Percentiles rank a stretch among this genome's conserved stretches.
These are phyloP conservation scores for Crotalaria pallida DNA, from an alignment of 306 rosid species.

Conservation along the genomic window DNA sequence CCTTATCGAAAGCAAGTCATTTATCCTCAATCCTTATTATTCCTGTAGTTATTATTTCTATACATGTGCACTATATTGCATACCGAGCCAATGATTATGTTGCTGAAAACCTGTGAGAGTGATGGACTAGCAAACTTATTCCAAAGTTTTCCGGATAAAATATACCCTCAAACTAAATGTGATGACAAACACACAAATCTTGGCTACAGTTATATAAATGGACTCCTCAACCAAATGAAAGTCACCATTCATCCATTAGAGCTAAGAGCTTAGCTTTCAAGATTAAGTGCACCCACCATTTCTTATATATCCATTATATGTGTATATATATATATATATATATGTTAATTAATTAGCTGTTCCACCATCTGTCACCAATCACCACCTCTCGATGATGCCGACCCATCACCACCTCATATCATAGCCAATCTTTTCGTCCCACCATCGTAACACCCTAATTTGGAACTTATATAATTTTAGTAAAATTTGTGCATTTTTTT, in stretches of 20 bases:
- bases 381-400: conserved; percentile 5
- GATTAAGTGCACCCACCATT: conserved; percentile 32
- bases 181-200: not conserved
- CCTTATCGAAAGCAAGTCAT: not conserved
- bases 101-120: not conserved
- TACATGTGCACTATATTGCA: not conserved
- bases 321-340: not conserved
- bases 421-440: no score
- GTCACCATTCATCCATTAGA: conserved; percentile 32
- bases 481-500: no score
- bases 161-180: not conserved
- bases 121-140: conserved; percentile 10
- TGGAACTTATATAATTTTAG: no score
- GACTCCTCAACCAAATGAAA: conserved; percentile 36
- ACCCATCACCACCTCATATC: conserved; percentile 32
- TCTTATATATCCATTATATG: not conserved
- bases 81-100: not conserved
- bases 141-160: not conserved
- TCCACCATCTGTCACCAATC: not conserved
- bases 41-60: not conserved
- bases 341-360: no score
- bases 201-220: not conserved
- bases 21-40: not conserved
- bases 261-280: conserved; percentile 39
- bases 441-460: no score